Conservation (phyloP, 352 stramenopile genomes). For the Phytophthora ohioensis region DNA sequence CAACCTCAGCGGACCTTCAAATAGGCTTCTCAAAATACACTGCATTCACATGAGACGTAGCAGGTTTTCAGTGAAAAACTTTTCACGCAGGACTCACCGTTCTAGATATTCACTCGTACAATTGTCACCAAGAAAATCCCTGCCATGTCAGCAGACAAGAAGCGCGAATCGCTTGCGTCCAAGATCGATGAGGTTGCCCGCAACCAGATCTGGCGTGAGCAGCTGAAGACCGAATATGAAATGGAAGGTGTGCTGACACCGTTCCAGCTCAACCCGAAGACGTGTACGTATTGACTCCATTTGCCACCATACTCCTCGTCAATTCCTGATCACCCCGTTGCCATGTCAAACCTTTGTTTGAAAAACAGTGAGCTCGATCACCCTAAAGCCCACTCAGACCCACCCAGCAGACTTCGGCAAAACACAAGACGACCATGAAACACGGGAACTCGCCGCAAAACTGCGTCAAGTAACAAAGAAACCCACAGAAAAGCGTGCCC, state of each 20-base stretch:
- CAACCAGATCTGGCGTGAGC: conserved; percentile 91
- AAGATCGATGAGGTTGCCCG: conserved; percentile 88
- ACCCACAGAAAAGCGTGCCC: conserved; percentile 65
- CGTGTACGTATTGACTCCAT: conserved; percentile 43
- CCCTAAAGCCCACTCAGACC: conserved; percentile 79
- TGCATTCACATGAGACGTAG: conserved; percentile 32
- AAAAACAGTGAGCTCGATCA: conserved; percentile 73
- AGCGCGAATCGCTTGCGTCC: conserved; percentile 76
- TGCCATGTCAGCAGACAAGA: conserved; percentile 76
- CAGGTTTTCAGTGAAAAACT: neutral
- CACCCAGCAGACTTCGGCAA: conserved; percentile 80
- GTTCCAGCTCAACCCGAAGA: conserved; percentile 89
- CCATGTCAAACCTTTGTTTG: neutral
- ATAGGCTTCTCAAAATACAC: conserved; percentile 44
- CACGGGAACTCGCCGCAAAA: conserved; percentile 65
- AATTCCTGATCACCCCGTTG: neutral
- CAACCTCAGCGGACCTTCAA: conserved; percentile 16
- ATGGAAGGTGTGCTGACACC: conserved; percentile 78
- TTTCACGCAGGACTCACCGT: neutral
- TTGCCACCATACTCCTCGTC: neutral
- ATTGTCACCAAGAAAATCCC: conserved; percentile 4
- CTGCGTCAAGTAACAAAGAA: conserved; percentile 73
- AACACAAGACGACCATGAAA: conserved; percentile 58
- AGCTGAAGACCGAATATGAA: conserved; percentile 85
- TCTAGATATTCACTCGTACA: conserved; percentile 12